Evolutionary conservation across 2,329 filamentous ascomycete genomes (phyloP), one percentile per base, ranked within the genome.

Genomic region (Helotiales sp.): DNA sequence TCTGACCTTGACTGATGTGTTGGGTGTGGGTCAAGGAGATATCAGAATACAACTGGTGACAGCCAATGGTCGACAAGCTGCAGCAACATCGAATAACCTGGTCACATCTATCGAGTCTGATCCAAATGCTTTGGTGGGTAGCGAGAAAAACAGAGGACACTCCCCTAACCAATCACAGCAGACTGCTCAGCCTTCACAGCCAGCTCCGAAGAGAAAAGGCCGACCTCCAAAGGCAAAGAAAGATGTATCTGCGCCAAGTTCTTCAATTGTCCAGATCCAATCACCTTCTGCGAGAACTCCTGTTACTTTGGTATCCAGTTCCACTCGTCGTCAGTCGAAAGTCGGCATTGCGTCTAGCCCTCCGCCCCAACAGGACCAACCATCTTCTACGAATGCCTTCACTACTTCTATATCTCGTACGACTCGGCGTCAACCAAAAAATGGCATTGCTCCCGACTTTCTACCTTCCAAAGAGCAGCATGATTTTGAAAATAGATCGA

Each of bases 1-100:
- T 37, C 34, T 67, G 30, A 30, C 60, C 5, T 34, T 67, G 30
- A 26, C 61, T 3, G 50, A 68, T 47, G 24, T 68, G 4, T 50
- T 64, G 32, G 26, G 15, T 6, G 57, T 58, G 13, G 58, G 55
- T 7, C 60, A 64, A 8, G 63, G 58, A 1, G 45, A 54, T 8
- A 45, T 54, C 11, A 66, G 45, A 20, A 55, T 71, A 40, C 60
- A 30, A 13, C 22, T 57, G 34, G 30, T 26, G 50, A 34, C 17
- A 24, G 10, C 30, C 6, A 17, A 62, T 24, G 43, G 32, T 15
- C 15, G 30, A 13, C 13, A 61, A 43, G n/a, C 34, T 20, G 20
- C 34, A 11, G 1, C 34, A n/a, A 1, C 20, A 6, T 5, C 20
- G 20, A 5, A 37, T 34, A 4, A 13, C 20, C 11, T 37, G 11